Base-by-base conservation (phyloP, 2,329 filamentous ascomycete genomes). In the Cladosporium sphaerospermum region DNA sequence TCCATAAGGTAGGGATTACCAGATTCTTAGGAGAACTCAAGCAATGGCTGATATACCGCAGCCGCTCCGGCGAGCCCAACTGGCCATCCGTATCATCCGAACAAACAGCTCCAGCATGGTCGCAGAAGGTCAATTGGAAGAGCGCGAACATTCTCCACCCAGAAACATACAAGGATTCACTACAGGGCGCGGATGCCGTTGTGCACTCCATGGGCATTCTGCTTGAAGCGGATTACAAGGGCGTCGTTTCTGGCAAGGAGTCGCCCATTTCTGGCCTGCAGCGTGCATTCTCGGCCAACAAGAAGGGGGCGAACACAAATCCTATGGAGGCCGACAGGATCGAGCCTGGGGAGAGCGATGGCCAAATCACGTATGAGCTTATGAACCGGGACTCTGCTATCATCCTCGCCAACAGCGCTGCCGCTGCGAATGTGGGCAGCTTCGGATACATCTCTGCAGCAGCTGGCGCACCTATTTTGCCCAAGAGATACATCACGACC, bases 191-290 rank as follows among this genome's bases (percentile, higher is more conserved):
- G 56, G 83, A 89, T 68, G 91, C 84, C 53, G 91, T 97, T 23
- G 86, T 99, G 44, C 93, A 99, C 77, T 89, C 81, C 65, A 91
- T 97, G 86, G 93, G 93, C 9, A 96, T 99, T 63, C 79, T 99
- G 14, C 81, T 99, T 9, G 93, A 99, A 75, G 90, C 91, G 46
- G 93, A 99, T 75, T 99, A 99, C 81, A 99, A 99, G 73, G 88
- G 87, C 61, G 85, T 96, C 13, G 69, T 99, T 23, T 85, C 83
- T 16, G 93, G 93, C 47, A 83, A 81, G 56, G 91, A 96, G 64
- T 89, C 88, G 0, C 83, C 89, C n/a, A 72, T 95, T 49, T 72
- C 82, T 6, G 92, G 89, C 1, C 75, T 99, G 11, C 81, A 82
- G 57, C 84, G 86, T 62, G 89, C 89, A 23, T 95, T 97, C 69